These are phyloP conservation scores for Populus tomentosa DNA, from an alignment of 441 rosid species.

Conservation along the genomic window DNA sequence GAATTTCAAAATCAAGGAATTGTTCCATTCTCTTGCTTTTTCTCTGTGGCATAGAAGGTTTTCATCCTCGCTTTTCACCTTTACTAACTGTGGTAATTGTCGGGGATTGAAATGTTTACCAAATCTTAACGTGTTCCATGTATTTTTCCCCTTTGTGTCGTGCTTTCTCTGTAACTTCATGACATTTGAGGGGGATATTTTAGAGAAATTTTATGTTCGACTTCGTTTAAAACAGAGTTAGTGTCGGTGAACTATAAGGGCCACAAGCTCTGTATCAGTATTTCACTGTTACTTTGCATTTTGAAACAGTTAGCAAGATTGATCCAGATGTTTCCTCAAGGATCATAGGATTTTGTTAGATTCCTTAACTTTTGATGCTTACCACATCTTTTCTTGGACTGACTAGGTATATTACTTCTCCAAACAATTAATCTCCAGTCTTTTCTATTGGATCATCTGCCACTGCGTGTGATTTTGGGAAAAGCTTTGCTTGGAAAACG, in stretches of 20 bases:
- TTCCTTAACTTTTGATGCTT: not conserved
- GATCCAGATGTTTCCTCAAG: not conserved
- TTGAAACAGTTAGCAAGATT: not conserved
- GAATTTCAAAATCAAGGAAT: not conserved
- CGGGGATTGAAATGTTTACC: too few species aligned
- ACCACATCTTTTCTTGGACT: not conserved
- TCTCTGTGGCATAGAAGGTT: not conserved
- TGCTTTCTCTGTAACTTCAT: too few species aligned
- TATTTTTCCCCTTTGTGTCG: too few species aligned
- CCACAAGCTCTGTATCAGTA: not conserved
- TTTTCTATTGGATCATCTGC: not conserved
- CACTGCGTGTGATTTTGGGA: not conserved
- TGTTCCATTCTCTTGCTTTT: not conserved
- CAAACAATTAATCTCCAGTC: too few species aligned
- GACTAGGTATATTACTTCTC: too few species aligned
- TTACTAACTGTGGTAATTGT: not conserved
- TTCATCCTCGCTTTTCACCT: not conserved
- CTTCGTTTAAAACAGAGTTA: not conserved
- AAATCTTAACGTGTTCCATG: too few species aligned
- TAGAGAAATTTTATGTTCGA: not conserved
- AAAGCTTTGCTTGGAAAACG: not conserved
- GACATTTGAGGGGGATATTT: too few species aligned
- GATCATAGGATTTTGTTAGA: not conserved
- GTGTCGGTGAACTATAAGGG: not conserved
- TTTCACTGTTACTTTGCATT: not conserved